Conservation (phyloP, 2,329 filamentous ascomycete species). For the Nigrospora sphaerica region DNA sequence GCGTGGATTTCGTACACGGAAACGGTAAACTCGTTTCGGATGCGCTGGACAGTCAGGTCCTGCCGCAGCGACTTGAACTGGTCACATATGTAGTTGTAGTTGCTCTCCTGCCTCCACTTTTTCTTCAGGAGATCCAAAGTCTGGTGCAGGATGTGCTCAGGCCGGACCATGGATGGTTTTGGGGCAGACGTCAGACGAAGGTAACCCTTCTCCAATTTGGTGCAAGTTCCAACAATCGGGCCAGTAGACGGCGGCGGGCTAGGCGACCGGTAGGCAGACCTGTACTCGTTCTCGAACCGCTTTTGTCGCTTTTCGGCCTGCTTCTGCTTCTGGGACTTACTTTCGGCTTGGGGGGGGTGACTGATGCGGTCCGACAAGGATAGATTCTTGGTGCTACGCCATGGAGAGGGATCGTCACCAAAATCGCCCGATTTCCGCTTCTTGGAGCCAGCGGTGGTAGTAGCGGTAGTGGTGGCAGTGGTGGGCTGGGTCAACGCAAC, state of each 20-base stretch:
- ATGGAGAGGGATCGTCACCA: constrained; percentile 53
- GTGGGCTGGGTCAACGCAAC: not conserved
- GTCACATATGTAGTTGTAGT: constrained; percentile 97
- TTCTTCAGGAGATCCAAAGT: constrained; percentile 84
- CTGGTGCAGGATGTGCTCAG: constrained; percentile 70
- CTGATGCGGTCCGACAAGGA: constrained; percentile 71
- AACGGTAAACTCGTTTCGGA: constrained; percentile 95
- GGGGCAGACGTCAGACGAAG: constrained; percentile 88
- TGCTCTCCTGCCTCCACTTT: constrained; percentile 90
- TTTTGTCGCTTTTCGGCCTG: constrained; percentile 82
- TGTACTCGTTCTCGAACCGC: constrained; percentile 69
- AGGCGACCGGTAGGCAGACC: constrained; percentile 46
- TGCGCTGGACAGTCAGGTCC: constrained; percentile 94
- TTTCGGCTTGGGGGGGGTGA: constrained; percentile 40
- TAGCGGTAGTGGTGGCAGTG: not conserved
- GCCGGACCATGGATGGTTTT: constrained; percentile 81
- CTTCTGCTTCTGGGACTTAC: constrained; percentile 50
- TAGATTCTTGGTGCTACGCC: constrained; percentile 55
- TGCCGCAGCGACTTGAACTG: constrained; percentile 98
- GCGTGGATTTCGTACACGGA: constrained; percentile 96
- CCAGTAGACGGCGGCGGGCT: constrained; percentile 51
- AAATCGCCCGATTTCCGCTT: constrained; percentile 78
- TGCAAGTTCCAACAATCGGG: constrained; percentile 80
- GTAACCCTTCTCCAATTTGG: constrained; percentile 85
- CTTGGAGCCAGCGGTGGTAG: constrained; percentile 40